Evolutionary conservation across 805 yeast genomes (phyloP), one percentile per base, ranked within the genome.

Genomic region (Starmerella khaoyaiensis): DNA sequence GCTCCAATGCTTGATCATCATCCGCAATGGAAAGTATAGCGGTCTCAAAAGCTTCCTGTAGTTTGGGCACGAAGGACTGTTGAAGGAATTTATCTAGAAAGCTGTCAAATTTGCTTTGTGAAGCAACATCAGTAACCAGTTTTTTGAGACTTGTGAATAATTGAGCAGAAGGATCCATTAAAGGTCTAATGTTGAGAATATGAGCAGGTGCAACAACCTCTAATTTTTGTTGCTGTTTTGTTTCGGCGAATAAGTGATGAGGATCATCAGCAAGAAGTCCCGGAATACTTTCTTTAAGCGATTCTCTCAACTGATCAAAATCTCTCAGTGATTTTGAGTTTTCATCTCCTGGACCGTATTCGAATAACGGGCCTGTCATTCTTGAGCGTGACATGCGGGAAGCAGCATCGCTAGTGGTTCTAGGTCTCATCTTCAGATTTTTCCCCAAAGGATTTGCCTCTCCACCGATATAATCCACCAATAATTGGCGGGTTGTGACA

Each of bases 141-240:
- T 64, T 49, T 9, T 65, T 60, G 1, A 79, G 61, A 1, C 80
- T 74, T 31, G 79, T 75, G 19, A 74, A 63, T 51, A 81, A 82
- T 10, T 74, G 59, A 33, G 82, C 64, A 26, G 82, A 72, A 26
- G 80, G 76, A 40, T 79, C 94, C 33, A 82, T 57, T 12, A 84
- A 68, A 4, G 79, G 68, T 46, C 86, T 68, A 77, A 86, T 81
- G 50, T 84, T 82, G 57, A 79, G 74, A 12, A 83, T 68, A 50
- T 74, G 74, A 2, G 82, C 74, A 0, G 44, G 64, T 45, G 45
- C 56, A 44, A 18, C 53, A 2, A 47, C 47, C 12, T 39, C 41
- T n/a, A 51, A 33, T 14, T 38, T 31, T 28, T 42, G 40, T 30
- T 50, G 48, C 20, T 41, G 36, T 15, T 39, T 36, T 1, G 48